Percentiles rank a stretch among this genome's conserved stretches.
Conservation (phyloP, 768 basidiomycete genomes). For the Lentinula aciculospora region DNA sequence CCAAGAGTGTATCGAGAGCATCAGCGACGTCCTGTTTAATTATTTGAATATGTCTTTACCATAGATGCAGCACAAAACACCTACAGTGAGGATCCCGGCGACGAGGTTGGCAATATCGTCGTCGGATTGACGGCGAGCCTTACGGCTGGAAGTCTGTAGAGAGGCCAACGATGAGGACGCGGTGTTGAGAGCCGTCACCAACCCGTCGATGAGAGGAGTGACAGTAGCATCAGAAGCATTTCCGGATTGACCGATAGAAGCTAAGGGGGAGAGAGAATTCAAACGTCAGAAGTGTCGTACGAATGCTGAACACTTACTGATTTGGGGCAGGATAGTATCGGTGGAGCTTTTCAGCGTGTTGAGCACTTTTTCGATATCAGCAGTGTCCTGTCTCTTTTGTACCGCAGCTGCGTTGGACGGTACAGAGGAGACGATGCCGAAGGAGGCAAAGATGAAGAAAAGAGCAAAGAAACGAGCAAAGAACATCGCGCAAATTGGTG, state of each 20-base stretch:
- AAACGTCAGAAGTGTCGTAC: too few species aligned
- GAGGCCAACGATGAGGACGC: constrained; percentile 14
- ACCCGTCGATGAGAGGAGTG: constrained; percentile 16
- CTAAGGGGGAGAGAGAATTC: not conserved
- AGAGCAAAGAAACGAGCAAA: constrained; percentile 3
- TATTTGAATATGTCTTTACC: not conserved
- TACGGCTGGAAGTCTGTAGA: constrained; percentile 8
- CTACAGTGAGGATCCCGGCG: constrained; percentile 18
- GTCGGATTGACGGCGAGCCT: constrained; percentile 18
- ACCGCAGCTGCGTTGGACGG: not conserved
- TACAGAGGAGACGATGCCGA: not conserved
- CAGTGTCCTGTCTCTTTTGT: not conserved
- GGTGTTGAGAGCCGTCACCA: constrained; percentile 17
- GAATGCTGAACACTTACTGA: not conserved
- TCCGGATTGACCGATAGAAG: constrained; percentile 10
- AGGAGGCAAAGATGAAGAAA: not conserved
- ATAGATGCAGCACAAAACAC: not conserved
- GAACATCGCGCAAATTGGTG: not conserved
- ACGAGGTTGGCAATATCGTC: constrained; percentile 20
- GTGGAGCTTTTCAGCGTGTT: constrained; percentile 1
- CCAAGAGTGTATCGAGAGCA: constrained; percentile 16
- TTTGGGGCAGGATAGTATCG: not conserved
- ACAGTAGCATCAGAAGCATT: constrained; percentile 15
- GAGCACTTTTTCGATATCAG: constrained; percentile 1
- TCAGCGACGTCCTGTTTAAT: constrained; percentile 15